Conservation (phyloP, 306 rosid genomes). For the Senna siamea region DNA sequence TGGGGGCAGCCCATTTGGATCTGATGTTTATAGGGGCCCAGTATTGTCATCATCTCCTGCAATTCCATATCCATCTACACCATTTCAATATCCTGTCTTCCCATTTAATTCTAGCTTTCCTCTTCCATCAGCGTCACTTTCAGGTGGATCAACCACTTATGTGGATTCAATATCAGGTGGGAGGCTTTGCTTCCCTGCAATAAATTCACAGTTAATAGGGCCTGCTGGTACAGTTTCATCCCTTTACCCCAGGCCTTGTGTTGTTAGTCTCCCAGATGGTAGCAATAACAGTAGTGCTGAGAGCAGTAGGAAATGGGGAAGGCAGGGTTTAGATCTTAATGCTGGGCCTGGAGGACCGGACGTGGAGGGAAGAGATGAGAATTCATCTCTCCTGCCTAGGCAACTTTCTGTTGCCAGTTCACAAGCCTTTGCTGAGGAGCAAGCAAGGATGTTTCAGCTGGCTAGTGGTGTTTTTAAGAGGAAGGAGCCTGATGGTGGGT, state of each 20-base stretch:
- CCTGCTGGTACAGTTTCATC: slow-evolving; percentile 53
- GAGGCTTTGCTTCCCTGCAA: slow-evolving; percentile 55
- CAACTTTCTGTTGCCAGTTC: slow-evolving; percentile 56
- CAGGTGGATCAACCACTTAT: slow-evolving; percentile 47
- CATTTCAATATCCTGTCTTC: slow-evolving; percentile 53
- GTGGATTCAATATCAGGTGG: slow-evolving; percentile 55
- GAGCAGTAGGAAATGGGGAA: slow-evolving; percentile 54
- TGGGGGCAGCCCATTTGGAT: slow-evolving; percentile 47
- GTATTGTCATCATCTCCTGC: slow-evolving; percentile 62
- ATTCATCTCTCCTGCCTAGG: slow-evolving; percentile 41
- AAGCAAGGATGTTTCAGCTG: slow-evolving; percentile 49
- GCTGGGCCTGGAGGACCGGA: slow-evolving; percentile 60
- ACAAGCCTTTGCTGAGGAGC: slow-evolving; percentile 51
- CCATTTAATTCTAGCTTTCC: slow-evolving; percentile 51
- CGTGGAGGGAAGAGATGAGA: slow-evolving; percentile 53
- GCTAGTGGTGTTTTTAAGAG: slow-evolving; percentile 52
- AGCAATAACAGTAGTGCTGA: slow-evolving; percentile 48
- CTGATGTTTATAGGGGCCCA: slow-evolving; percentile 52
- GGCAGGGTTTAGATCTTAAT: slow-evolving; percentile 61
- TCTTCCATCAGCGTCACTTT: slow-evolving; percentile 44
- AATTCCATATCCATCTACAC: slow-evolving; percentile 46
- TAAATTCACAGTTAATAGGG: slow-evolving; percentile 50
- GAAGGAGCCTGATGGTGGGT: slow-evolving; percentile 65
- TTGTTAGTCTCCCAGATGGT: slow-evolving; percentile 47
- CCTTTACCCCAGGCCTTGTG: slow-evolving; percentile 53